Evolutionary conservation across 23 red algal genomes (phyloP), one percentile per base, ranked within the genome.

Genomic region (Rhodosorus marinus): DNA sequence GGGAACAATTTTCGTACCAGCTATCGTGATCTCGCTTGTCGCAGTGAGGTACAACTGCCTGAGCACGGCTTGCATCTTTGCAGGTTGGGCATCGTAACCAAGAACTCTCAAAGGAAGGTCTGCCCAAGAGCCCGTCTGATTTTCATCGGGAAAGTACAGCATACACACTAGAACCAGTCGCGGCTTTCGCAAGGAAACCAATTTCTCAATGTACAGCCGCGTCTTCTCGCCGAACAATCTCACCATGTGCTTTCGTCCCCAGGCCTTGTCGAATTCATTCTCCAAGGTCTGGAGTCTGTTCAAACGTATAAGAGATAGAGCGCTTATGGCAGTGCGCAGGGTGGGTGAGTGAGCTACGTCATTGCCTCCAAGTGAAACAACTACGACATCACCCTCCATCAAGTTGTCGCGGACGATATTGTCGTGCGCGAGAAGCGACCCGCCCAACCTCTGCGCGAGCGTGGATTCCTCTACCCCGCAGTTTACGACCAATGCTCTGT

Each of bases 281-380:
- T 24, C 17, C n/a, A 56, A 0, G 2, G 20, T 4, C 2, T 3
- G 29, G 20, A 15, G 20, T 3, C 4, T 2, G 24, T 56, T 56
- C 30, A 72, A 32, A 33, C 57, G 75, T 24, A 58, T 54, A 26
- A 28, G 29, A n/a, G 11, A 17, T 1, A 66, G 34, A 8, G 57
- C 67, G 0, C 60, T 53, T 27, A 66, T n/a, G n/a, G 55, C 51
- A 6, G 59, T 66, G 29, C 45, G 31, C 7, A 58, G 5, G 1
- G 67, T 35, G 6, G 79, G 79, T 4, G 2, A 2, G 21, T 75
- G 51, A 0, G 79, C 79, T 14, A 84, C 49, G 51, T 84, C 79
- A 45, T 84, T 84, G 14, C 79, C 79, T 17, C 79, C 79, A 1
- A 84, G 38, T 20, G 50, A 59, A 11, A 84, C 66, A 7, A 84